phyloP scores from a whole-genome alignment of 345 rosid genomes.

The Physaria fendleri region DNA sequence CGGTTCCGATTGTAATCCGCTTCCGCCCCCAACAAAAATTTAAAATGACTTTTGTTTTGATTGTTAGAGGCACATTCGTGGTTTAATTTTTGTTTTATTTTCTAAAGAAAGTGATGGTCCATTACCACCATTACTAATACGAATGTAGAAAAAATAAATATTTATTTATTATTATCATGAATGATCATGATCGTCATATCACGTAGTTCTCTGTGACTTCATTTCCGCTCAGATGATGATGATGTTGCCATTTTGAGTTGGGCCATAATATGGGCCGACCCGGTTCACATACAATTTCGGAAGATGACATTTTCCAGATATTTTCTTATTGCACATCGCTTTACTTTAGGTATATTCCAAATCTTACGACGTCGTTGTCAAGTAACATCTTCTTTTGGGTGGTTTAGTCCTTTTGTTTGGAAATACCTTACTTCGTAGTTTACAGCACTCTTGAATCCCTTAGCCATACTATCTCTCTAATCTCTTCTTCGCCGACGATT shows the following conservation, averaged over 20 bases:
- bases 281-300: too few species aligned
- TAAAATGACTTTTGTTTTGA: not conserved
- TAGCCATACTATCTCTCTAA: not conserved
- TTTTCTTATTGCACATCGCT: not conserved
- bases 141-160: too few species aligned
- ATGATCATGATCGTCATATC: too few species aligned
- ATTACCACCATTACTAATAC: too few species aligned
- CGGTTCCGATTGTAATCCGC: not conserved
- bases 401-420: not conserved
- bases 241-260: too few species aligned
- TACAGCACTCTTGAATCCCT: constrained; percentile 14
- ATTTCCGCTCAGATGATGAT: too few species aligned
- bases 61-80: constrained; percentile 9
- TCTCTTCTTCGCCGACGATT: constrained; percentile 3
- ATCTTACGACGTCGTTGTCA: constrained; percentile 20
- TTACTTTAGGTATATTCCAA: not conserved
- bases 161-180: too few species aligned
- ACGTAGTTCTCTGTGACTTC: too few species aligned
- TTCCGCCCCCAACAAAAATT: not conserved
- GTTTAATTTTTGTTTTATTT: too few species aligned
- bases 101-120: too few species aligned
- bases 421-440: constrained; percentile 24
- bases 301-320: not conserved
- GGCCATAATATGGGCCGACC: too few species aligned
- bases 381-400: not conserved